phyloP scores from a whole-genome alignment of 805 yeast species.

The Maudiozyma saulgeensis region DNA sequence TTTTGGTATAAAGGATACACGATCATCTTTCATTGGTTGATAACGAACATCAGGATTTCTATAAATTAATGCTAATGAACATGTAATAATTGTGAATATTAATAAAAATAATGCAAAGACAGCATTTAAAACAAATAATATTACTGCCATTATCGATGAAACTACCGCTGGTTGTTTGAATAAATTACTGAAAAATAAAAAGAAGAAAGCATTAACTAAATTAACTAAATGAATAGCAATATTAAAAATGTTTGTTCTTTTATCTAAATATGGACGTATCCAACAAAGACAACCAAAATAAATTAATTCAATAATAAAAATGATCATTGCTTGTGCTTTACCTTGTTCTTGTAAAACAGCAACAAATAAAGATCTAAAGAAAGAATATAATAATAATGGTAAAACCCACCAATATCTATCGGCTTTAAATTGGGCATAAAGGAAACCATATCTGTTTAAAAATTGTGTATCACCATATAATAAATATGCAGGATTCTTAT shows the following conservation, averaged over 20 bases:
- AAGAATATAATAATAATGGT: constrained; percentile 53
- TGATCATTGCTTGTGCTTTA: constrained; percentile 66
- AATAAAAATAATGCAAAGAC: constrained; percentile 73
- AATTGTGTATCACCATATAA: constrained; percentile 75
- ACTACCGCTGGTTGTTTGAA: constrained; percentile 80
- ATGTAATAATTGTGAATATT: constrained; percentile 79
- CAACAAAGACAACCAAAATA: constrained; percentile 59
- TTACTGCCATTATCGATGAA: constrained; percentile 86
- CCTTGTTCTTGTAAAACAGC: constrained; percentile 80
- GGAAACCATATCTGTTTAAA: constrained; percentile 81
- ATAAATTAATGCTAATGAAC: constrained; percentile 71
- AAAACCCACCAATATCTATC: constrained; percentile 75
- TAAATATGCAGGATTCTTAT: constrained; percentile 86
- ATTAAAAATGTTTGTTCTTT: constrained; percentile 87
- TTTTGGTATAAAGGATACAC: constrained; percentile 87
- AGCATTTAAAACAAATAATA: constrained; percentile 84
- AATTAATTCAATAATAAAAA: constrained; percentile 65
- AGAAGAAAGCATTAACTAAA: constrained; percentile 75
- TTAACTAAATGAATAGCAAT: constrained; percentile 74
- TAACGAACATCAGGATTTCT: constrained; percentile 93
- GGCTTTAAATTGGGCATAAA: constrained; percentile 87
- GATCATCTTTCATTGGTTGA: constrained; percentile 93
- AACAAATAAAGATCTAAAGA: constrained; percentile 70
- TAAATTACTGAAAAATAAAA: constrained; percentile 77
- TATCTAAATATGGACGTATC: constrained; percentile 87